Base-by-base conservation (phyloP, 306 rosid species). In the Prunus campanulata region DNA sequence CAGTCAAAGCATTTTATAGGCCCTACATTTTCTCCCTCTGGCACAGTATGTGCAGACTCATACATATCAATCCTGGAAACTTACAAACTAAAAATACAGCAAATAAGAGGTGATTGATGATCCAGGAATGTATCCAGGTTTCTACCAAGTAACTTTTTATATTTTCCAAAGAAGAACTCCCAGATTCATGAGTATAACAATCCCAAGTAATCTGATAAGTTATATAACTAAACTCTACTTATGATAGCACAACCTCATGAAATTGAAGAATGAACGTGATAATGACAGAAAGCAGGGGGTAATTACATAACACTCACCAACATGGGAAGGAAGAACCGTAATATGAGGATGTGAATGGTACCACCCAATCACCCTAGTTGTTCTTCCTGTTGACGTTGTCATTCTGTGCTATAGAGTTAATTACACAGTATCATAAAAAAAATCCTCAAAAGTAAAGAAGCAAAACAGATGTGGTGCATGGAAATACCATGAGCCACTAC, bases 321-420 rank as follows among this genome's bases (percentile, higher is more conserved):
- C 99, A 78, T 96, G 99, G 14, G 99, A 96, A 77, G 99, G 99
- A 75, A 92, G 97, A 80, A 96, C 99, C 20, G 99, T 96, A 68
- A 96, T 96, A 85, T 92, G 99, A 73, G 99, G 99, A 80, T 96
- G 99, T 14, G 99, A 96, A 79, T 96, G 99, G 86, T 96, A 96
- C 99, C 99, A 96, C 60, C 99, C 99, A 71, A 96, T 96, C 65
- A 96, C 99, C 75, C 99, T 87, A 4, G 99, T 96, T 25, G 93
- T 91, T 81, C 90, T 89, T 70, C 99, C 98, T 2, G 93, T 78
- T 48, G 74, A 72, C 6, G 48, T 5, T 59, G 91, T 91, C 97
- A 96, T 92, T 83, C 88, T 87, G 88, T 92, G 88, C 69, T 78
- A 79, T 70, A 29, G 80, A 78, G 93, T 90, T 86, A 92, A 90